These are phyloP conservation scores for Hortaea sp. DNA, from an alignment of 2,329 filamentous ascomycete genomes.

Conservation along the genomic window DNA sequence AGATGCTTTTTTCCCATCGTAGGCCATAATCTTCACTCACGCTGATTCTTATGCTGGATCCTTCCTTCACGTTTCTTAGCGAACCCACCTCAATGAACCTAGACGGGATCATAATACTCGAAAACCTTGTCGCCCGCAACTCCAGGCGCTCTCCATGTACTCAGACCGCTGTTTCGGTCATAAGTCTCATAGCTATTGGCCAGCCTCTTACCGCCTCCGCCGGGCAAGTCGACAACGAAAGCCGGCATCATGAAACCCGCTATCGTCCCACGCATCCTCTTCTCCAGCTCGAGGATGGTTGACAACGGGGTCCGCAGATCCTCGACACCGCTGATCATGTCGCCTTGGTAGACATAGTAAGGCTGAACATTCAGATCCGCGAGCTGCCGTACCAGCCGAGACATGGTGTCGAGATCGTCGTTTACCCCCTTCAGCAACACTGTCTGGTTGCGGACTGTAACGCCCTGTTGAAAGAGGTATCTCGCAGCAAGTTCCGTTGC, in stretches of 20 bases:
- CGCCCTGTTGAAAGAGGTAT: constrained; percentile 40
- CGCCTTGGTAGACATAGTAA: constrained; percentile 58
- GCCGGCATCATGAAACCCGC: constrained; percentile 54
- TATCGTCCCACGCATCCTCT: constrained; percentile 48
- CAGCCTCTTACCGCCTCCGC: constrained; percentile 53
- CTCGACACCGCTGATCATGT: constrained; percentile 52
- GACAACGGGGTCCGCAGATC: constrained; percentile 52
- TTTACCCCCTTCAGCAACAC: constrained; percentile 52
- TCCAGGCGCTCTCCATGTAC: constrained; percentile 47
- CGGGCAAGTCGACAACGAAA: constrained; percentile 55
- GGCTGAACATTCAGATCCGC: constrained; percentile 49
- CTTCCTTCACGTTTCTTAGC: not conserved
- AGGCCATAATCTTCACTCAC: not conserved
- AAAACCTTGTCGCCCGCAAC: constrained; percentile 40
- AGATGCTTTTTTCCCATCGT: not conserved
- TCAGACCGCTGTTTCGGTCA: constrained; percentile 43
- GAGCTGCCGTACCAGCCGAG: constrained; percentile 42
- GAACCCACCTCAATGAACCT: not conserved
- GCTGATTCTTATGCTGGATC: not conserved
- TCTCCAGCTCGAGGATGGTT: constrained; percentile 49
- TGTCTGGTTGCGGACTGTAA: constrained; percentile 51
- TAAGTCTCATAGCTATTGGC: constrained; percentile 46
- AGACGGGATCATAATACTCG: constrained; percentile 42
- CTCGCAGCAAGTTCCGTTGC: constrained; percentile 43
- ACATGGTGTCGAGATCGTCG: constrained; percentile 45